These are phyloP conservation scores for Sporothrix curviconia DNA, from an alignment of 2,329 filamentous ascomycete species.

Conservation along the genomic window DNA sequence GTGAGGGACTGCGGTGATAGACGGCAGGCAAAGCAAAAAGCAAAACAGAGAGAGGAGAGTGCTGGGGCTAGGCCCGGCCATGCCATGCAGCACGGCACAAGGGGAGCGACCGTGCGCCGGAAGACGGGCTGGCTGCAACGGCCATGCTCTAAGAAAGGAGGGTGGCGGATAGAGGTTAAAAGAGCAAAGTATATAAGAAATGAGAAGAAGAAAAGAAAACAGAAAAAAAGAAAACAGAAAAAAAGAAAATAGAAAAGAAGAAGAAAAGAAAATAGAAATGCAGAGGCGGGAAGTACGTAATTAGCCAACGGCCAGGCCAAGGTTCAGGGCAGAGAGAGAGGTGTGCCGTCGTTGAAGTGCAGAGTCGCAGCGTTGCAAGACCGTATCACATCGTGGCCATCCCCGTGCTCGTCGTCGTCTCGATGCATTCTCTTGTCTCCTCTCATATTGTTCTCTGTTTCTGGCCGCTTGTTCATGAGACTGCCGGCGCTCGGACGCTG, in stretches of 20 bases:
- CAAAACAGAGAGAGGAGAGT: not conserved
- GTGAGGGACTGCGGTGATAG: not conserved
- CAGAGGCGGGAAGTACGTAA: not conserved
- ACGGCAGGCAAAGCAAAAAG: too few species aligned
- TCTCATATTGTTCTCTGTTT: too few species aligned
- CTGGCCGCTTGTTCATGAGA: not conserved
- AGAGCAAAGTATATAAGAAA: too few species aligned
- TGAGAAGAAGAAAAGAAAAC: not conserved
- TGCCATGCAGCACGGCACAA: conserved; percentile 9
- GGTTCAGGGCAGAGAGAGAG: not conserved
- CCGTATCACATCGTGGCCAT: conserved; percentile 1
- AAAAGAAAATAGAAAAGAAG: not conserved
- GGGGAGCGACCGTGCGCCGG: conserved; percentile 6
- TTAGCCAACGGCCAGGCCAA: not conserved
- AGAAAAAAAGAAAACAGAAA: not conserved
- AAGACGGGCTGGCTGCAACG: conserved; percentile 1
- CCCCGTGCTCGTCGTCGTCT: too few species aligned
- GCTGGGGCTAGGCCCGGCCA: not conserved
- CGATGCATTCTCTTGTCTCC: not conserved
- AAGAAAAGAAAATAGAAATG: not conserved
- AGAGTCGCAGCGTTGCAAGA: not conserved
- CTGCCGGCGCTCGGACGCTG: conserved; percentile 1
- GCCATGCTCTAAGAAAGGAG: not conserved
- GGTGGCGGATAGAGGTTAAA: not conserved
- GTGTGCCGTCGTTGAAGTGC: not conserved